phyloP scores from a whole-genome alignment of 2,329 filamentous ascomycete species.

The Cordyceps militaris region DNA sequence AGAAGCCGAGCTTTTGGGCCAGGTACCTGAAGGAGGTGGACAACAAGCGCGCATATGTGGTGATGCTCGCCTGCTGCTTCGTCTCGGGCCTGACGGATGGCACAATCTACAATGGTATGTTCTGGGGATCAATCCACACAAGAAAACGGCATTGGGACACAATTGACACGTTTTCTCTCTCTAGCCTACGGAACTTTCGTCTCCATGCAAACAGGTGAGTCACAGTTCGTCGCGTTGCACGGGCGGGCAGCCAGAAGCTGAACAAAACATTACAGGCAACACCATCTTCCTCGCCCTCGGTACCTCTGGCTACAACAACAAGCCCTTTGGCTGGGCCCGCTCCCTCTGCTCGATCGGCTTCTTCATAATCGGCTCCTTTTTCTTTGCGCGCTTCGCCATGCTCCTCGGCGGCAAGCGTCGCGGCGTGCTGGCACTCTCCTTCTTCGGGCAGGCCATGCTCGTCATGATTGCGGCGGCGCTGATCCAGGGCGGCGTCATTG shows the following conservation, averaged over 20 bases:
- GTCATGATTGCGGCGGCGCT: constrained; percentile 47
- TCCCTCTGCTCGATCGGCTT: constrained; percentile 43
- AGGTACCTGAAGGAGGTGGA: constrained; percentile 15
- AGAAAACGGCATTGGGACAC: not conserved
- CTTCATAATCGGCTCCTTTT: constrained; percentile 47
- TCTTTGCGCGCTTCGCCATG: constrained; percentile 29
- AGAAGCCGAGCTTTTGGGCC: constrained; percentile 10
- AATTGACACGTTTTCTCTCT: not conserved
- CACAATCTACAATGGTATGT: constrained; percentile 30
- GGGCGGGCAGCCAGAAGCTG: not conserved
- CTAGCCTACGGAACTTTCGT: constrained; percentile 31
- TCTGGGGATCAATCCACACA: not conserved
- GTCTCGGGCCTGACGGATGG: constrained; percentile 35
- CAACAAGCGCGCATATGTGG: constrained; percentile 24
- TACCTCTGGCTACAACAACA: constrained; percentile 40
- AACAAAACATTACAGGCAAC: constrained; percentile 36
- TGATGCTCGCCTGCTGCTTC: constrained; percentile 33
- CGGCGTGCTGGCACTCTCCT: constrained; percentile 39
- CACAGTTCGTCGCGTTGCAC: not conserved
- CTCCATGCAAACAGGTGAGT: constrained; percentile 32
- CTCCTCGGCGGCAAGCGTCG: constrained; percentile 29
- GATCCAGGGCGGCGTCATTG: constrained; percentile 34
- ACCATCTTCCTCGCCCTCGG: constrained; percentile 57
- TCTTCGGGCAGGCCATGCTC: constrained; percentile 43
- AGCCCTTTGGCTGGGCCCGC: constrained; percentile 44